phyloP scores from a whole-genome alignment of 345 rosid species.

The Mercurialis annua region DNA sequence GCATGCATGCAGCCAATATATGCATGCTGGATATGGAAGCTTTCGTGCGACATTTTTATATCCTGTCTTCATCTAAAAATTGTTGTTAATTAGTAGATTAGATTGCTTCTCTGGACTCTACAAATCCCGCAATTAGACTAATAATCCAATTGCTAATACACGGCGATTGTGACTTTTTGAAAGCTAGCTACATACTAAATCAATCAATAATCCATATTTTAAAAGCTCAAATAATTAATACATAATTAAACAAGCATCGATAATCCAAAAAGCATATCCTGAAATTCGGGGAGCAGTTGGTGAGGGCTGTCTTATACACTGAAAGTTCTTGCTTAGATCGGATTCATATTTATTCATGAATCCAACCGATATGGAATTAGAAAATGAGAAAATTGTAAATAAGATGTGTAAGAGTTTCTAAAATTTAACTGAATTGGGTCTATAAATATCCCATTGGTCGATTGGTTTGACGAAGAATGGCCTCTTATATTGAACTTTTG shows the following conservation, averaged over 20 bases:
- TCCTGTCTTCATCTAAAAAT: not conserved
- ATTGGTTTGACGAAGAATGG: no score
- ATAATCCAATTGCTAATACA: not conserved
- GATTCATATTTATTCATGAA: no score
- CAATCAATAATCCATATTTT: no score
- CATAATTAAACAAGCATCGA: not conserved
- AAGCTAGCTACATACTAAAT: not conserved
- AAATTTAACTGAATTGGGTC: no score
- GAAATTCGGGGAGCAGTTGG: slow-evolving; percentile 18
- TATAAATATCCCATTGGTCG: no score
- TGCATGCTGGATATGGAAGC: not conserved
- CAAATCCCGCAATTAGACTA: not conserved
- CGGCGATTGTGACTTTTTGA: not conserved
- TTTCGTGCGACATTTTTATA: not conserved
- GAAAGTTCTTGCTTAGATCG: no score
- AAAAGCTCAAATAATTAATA: not conserved
- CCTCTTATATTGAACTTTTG: no score
- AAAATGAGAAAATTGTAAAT: no score
- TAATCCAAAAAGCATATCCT: slow-evolving; percentile 14
- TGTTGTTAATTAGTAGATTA: not conserved
- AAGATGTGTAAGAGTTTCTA: no score
- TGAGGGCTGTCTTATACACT: slow-evolving; percentile 10
- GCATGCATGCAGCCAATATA: not conserved
- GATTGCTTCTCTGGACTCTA: not conserved
- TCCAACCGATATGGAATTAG: no score